Base-by-base conservation (phyloP, 2,329 filamentous ascomycete species). In the Penicillium sp. region DNA sequence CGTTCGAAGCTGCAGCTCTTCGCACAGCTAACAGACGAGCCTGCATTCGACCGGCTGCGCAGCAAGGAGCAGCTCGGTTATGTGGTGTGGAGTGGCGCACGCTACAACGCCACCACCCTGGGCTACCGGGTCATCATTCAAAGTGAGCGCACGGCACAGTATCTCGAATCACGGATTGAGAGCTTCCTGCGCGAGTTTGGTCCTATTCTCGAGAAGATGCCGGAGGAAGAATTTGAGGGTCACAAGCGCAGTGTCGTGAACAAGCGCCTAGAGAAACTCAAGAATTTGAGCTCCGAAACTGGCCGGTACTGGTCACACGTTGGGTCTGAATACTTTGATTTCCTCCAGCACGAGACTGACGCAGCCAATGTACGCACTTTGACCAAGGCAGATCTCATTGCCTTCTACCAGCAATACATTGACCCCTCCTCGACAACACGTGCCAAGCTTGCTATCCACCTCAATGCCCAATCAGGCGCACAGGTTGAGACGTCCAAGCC, bases 31-130 rank as follows among this genome's bases (percentile, higher is more conserved):
- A 86, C 91, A 0, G 89, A 96, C 53, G 94, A 99, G 75, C 92
- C 92, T 4, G 89, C 89, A 8, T 99, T 97, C 69, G 91, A 99
- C 73, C 91, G 96, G 71, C 81, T 99, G 7, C 85, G 94, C 46
- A 97, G 94, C 40, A 97, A 97, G 74, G 93, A 99, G 72, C 93
- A 99, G 74, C 86, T 99, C 7, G 94, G 94, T 11, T 99, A 99
- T 65, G 90, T 99, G 49, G 93, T 99, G 0, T 96, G 93, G 74
- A 93, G 89, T 45, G 90, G 91, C 27, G 80, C 85, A 10, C 81
- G 87, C 36, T 82, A 83, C 48, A 84, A 88, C 51, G 78, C 85
- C n/a, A 91, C 89, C 0, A 93, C 88, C 0, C 87, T 90, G 65
- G 90, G 90, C 1, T 94, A 94, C 74, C 84, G 92, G 6, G 88